phyloP scores from a whole-genome alignment of 257 asterid species.

The Solanum corneliomulleri region DNA sequence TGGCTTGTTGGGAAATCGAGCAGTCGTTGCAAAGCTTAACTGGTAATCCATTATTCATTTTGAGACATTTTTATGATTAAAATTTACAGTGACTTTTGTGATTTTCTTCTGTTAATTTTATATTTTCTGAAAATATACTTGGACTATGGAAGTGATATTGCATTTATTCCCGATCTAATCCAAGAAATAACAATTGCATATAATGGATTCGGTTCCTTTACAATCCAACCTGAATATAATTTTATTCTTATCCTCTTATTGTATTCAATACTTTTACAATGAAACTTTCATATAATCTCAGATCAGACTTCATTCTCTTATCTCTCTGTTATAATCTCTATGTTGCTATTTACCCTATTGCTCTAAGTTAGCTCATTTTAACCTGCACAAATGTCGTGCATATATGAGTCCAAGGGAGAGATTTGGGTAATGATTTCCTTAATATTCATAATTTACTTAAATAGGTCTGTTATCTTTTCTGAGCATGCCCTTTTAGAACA shows the following conservation, averaged over 20 bases:
- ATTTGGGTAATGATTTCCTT: not conserved
- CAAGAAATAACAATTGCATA: not conserved
- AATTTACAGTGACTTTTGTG: not conserved
- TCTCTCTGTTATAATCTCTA: not conserved
- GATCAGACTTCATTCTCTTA: not conserved
- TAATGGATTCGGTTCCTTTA: not conserved
- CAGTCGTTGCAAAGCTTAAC: conserved; percentile 61
- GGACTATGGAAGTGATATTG: not conserved
- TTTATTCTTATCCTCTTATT: not conserved
- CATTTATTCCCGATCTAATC: not conserved
- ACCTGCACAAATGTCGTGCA: not conserved
- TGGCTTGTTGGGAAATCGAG: conserved; percentile 72
- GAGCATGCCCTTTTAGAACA: not conserved
- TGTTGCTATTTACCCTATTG: not conserved
- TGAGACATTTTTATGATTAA: not conserved
- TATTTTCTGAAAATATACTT: not conserved
- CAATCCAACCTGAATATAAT: not conserved
- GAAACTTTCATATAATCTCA: not conserved
- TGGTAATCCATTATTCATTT: conserved; percentile 18
- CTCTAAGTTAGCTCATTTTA: not conserved
- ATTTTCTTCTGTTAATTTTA: not conserved
- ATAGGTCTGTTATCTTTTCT: not conserved
- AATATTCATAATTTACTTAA: not conserved
- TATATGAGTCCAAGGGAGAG: not conserved
- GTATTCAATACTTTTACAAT: not conserved